Percentiles rank a stretch among this genome's conserved stretches.
Conservation (phyloP, 2,329 filamentous ascomycete species). For the Herpotrichia juniperi region DNA sequence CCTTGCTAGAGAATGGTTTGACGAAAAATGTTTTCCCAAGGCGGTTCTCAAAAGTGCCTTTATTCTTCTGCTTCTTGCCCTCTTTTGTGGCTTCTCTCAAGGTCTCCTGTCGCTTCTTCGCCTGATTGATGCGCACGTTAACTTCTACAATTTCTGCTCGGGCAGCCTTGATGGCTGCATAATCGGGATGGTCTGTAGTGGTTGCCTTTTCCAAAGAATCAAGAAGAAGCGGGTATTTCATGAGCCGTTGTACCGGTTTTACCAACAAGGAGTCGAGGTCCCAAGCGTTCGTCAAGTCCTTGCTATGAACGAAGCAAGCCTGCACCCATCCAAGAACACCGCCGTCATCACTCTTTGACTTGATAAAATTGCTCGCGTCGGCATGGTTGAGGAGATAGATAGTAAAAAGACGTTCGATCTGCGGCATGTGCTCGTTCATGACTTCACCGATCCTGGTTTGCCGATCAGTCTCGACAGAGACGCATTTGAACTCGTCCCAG, state of each 20-base stretch:
- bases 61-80: constrained; percentile 44
- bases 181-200: constrained; percentile 82
- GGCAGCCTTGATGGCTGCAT: constrained; percentile 71
- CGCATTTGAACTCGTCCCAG: constrained; percentile 36
- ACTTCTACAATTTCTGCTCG: constrained; percentile 71
- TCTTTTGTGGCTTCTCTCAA: constrained; percentile 56
- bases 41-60: constrained; percentile 24
- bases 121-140: constrained; percentile 80
- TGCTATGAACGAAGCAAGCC: constrained; percentile 90
- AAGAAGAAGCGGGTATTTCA: constrained; percentile 90
- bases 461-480: constrained; percentile 58
- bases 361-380: constrained; percentile 66
- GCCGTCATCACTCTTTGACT: constrained; percentile 57
- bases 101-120: constrained; percentile 92
- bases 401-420: constrained; percentile 70
- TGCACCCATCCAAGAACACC: constrained; percentile 80
- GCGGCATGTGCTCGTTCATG: constrained; percentile 61
- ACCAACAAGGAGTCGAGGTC: constrained; percentile 94
- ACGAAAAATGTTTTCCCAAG: constrained; percentile 77
- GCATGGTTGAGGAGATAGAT: constrained; percentile 70
- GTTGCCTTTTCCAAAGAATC: constrained; percentile 81
- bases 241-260: constrained; percentile 92
- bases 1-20: constrained; percentile 84
- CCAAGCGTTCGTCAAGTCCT: constrained; percentile 93
- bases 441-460: constrained; percentile 64